Evolutionary conservation across 1,284 basidiomycete species (phyloP), one percentile per base, ranked within the genome.

Genomic region (Cutaneotrichosporon cutaneum): DNA sequence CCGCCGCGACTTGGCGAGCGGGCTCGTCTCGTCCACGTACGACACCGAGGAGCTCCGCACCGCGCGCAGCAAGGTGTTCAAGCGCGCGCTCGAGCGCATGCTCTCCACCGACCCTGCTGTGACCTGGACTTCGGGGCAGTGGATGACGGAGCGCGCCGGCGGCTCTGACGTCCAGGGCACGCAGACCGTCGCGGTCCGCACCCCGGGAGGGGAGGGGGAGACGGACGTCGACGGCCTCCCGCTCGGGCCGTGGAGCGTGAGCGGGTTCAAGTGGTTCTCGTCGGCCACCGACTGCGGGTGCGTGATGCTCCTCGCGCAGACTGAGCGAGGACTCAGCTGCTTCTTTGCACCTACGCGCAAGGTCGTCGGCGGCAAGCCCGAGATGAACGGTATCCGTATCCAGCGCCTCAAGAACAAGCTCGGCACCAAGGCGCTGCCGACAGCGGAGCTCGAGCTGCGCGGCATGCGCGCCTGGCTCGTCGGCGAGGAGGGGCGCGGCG

Each of bases 191-290:
- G 90, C 91, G 72, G 90, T 88, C 10, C 36, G 47, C 18, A 59
- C 47, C 7, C 30, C 32, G 3, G 11, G 21, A 14, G 21, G 9
- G 21, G 21, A 27, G 5, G 11, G 16, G 24, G 21, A 32, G 21
- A 22, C 26, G 33, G 65, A 66, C 61, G 35, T 33, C 21, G 52
- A 66, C 51, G 65, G 65, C 14, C 56, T 57, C 24, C 61, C 65
- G 4, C 59, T 66, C n/a, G 65, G 65, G 16, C 61, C 61, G 2
- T 66, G 61, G 61, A 33, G n/a, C 26, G 80, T 90, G 24, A 79
- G 88, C 64, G 88, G 89, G 1, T 86, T 90, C 77, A 90, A 90
- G 78, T 89, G 89, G 89, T 92, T 92, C 80, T 89, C 88, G 9
- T 89, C 87, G 58, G 90, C 90, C 1, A 89, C 89, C 0, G 90